Conservation (phyloP, 805 yeast species). For the Schwanniomyces pseudopolymorphus region DNA sequence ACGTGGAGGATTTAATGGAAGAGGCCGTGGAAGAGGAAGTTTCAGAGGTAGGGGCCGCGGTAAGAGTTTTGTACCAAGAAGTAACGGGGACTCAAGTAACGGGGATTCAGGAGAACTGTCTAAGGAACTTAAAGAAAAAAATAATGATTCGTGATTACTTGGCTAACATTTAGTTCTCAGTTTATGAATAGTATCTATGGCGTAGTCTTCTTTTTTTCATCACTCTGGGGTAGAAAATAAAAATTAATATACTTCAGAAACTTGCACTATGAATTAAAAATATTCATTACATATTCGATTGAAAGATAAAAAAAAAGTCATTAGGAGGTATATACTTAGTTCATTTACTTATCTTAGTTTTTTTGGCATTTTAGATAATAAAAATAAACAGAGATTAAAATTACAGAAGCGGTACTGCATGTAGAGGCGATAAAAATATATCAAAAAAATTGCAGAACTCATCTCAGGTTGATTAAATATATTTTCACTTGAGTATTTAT, state of each 20-base stretch:
- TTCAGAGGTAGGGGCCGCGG: constrained; percentile 33
- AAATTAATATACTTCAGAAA: background rate
- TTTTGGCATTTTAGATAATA: no score
- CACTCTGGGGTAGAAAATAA: no score
- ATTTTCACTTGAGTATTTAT: background rate
- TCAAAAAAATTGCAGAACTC: background rate
- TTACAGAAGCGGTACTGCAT: no score
- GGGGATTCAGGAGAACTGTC: background rate
- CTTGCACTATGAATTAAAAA: background rate
- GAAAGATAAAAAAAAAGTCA: no score
- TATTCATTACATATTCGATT: no score
- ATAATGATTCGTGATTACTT: background rate
- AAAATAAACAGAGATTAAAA: no score
- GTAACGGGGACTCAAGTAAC: background rate
- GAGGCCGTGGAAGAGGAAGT: constrained; percentile 34
- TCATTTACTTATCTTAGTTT: no score
- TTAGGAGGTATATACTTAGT: no score
- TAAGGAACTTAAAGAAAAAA: background rate
- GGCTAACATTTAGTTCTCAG: background rate
- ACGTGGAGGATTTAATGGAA: constrained; percentile 16
- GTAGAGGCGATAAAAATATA: background rate
- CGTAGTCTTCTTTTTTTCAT: background rate
- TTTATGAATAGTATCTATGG: background rate
- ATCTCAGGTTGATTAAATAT: background rate
- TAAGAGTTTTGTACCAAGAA: constrained; percentile 17